Percentiles rank a stretch among this genome's conserved stretches.
phyloP scores from a whole-genome alignment of 306 rosid species.

The Begonia masoniana region DNA sequence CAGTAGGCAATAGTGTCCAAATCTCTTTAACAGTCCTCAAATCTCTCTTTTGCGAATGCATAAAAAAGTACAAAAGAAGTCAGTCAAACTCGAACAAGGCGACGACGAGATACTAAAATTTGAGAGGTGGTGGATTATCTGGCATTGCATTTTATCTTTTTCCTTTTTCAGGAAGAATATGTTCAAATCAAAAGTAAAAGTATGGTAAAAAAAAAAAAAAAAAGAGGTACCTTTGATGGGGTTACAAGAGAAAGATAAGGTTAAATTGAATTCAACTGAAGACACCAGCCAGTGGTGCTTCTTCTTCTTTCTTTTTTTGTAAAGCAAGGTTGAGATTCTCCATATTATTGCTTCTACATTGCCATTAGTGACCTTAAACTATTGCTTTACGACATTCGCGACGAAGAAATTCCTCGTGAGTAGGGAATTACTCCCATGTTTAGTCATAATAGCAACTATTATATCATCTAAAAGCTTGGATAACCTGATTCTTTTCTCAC shows the following conservation, averaged over 20 bases:
- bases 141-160: slow-evolving; percentile 5
- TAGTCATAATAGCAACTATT: neutral
- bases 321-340: slow-evolving; percentile 27
- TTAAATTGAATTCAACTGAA: neutral
- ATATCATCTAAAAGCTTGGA: slow-evolving; percentile 17
- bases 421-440: neutral
- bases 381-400: slow-evolving; percentile 61
- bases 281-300: slow-evolving; percentile 13
- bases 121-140: slow-evolving; percentile 8
- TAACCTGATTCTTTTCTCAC: neutral
- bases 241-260: slow-evolving; percentile 15
- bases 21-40: no score
- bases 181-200: slow-evolving; percentile 33
- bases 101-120: slow-evolving; percentile 2
- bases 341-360: slow-evolving; percentile 33
- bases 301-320: slow-evolving; percentile 4
- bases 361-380: slow-evolving; percentile 19
- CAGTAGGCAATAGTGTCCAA: no score
- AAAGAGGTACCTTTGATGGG: neutral
- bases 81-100: no score
- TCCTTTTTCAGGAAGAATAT: slow-evolving; percentile 29
- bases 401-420: slow-evolving; percentile 21
- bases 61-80: no score
- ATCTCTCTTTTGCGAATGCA: no score
- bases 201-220: slow-evolving; percentile 8